A percentile compares a stretch with the other conserved stretches of the same genome.
phyloP scores from a whole-genome alignment of 1,284 basidiomycete species.

The Meripilus lineatus region DNA sequence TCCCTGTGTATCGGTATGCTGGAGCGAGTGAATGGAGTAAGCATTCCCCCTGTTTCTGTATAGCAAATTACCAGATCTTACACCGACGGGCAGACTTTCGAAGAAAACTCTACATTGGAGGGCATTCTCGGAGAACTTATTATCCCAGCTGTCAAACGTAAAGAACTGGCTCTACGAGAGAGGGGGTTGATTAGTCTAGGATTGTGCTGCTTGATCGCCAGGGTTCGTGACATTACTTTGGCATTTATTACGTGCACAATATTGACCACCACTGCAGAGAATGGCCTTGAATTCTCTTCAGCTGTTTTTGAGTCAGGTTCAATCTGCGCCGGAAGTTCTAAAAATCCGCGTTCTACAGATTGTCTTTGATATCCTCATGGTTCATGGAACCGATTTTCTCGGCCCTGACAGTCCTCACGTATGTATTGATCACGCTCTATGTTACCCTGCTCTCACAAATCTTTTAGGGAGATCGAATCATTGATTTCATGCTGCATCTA shows the following conservation, averaged over 20 bases:
- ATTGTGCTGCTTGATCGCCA: constrained; percentile 87
- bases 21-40: constrained; percentile 85
- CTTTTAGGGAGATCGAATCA: constrained; percentile 58
- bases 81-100: constrained; percentile 57
- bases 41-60: constrained; percentile 22
- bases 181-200: constrained; percentile 85
- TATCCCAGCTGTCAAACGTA: constrained; percentile 85
- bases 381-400: constrained; percentile 81
- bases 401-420: constrained; percentile 51
- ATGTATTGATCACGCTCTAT: constrained; percentile 17
- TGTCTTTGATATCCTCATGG: constrained; percentile 88
- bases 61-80: constrained; percentile 6
- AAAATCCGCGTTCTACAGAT: constrained; percentile 82
- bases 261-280: constrained; percentile 41
- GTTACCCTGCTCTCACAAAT: background rate
- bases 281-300: constrained; percentile 92
- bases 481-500: constrained; percentile 73
- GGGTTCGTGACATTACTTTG: constrained; percentile 26
- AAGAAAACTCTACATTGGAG: constrained; percentile 92
- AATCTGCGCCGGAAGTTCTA: constrained; percentile 72
- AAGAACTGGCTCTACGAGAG: constrained; percentile 81
- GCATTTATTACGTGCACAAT: too few species aligned
- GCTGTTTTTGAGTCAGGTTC: constrained; percentile 84
- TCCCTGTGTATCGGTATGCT: constrained; percentile 88
- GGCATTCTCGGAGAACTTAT: constrained; percentile 89